A percentile compares a stretch with the other conserved stretches of the same genome.
These are phyloP conservation scores for Salvia sclarea DNA, from an alignment of 305 asterid genomes.

Conservation along the genomic window DNA sequence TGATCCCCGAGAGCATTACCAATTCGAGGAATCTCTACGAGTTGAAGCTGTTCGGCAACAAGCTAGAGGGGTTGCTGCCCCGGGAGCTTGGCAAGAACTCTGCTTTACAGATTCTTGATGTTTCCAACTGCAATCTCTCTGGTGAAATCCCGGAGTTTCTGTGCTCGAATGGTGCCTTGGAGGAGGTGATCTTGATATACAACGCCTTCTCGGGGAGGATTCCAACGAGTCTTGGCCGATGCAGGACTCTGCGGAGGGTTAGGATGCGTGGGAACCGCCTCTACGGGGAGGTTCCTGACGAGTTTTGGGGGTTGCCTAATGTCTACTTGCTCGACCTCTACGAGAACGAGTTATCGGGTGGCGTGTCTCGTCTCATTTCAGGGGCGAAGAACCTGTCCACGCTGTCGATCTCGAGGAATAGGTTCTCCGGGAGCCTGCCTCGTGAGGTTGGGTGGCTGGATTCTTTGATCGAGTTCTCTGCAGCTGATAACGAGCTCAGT, in stretches of 20 bases:
- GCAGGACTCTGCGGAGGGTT: slow-evolving; percentile 54
- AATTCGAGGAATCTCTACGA: slow-evolving; percentile 60
- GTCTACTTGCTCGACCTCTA: slow-evolving; percentile 66
- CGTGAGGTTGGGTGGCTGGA: slow-evolving; percentile 56
- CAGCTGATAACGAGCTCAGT: slow-evolving; percentile 44
- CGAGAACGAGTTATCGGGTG: slow-evolving; percentile 61
- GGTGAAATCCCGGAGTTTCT: slow-evolving; percentile 61
- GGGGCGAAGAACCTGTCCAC: slow-evolving; percentile 61
- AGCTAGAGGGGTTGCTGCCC: slow-evolving; percentile 62
- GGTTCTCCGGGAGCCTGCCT: slow-evolving; percentile 65
- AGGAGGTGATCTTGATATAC: slow-evolving; percentile 40
- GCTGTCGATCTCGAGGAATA: slow-evolving; percentile 52
- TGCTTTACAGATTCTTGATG: slow-evolving; percentile 49
- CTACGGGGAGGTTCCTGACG: slow-evolving; percentile 59
- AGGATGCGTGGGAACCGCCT: slow-evolving; percentile 52
- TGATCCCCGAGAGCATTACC: slow-evolving; percentile 64
- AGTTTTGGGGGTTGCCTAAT: slow-evolving; percentile 72
- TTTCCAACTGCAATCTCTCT: slow-evolving; percentile 47
- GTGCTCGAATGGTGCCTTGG: slow-evolving; percentile 56
- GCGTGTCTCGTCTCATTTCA: slow-evolving; percentile 48
- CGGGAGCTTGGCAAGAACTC: slow-evolving; percentile 75
- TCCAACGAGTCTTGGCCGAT: slow-evolving; percentile 59
- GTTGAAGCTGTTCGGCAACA: slow-evolving; percentile 53
- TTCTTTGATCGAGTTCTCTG: slow-evolving; percentile 47
- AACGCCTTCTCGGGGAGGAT: slow-evolving; percentile 63